Evolutionary conservation across 179 eudicot species (phyloP).

Genomic region (Amaranthus tricolor): DNA sequence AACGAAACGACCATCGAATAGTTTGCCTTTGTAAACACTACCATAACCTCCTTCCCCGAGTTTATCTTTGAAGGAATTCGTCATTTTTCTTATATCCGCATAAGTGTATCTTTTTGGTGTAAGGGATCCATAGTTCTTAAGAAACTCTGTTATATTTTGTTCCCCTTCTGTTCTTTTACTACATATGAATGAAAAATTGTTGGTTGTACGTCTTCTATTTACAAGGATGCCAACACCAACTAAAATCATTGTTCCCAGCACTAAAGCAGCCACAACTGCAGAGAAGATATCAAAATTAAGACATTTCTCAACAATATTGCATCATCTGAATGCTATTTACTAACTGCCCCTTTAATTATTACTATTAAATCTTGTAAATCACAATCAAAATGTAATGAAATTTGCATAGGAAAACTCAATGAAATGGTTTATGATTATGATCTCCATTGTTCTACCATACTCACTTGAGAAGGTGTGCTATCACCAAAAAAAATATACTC

Average conservation of each 20-base stretch:
- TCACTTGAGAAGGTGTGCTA: too few species aligned
- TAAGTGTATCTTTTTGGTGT: slow-evolving; percentile 18
- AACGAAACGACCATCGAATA: slow-evolving; percentile 18
- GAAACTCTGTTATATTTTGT: slow-evolving; percentile 7
- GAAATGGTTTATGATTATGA: too few species aligned
- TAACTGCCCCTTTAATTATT: too few species aligned
- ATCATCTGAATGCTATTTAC: too few species aligned
- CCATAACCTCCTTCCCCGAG: slow-evolving; percentile 29
- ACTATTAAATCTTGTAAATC: too few species aligned
- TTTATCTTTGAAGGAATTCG: slow-evolving; percentile 23
- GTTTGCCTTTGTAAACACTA: slow-evolving; percentile 18
- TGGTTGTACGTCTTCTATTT: background rate
- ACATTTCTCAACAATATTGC: too few species aligned
- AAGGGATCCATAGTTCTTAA: slow-evolving; percentile 12
- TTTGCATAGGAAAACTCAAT: too few species aligned
- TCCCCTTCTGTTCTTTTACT: background rate
- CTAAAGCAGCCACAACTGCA: background rate
- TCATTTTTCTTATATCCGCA: slow-evolving; percentile 14
- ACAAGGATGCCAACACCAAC: background rate
- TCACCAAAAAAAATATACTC: too few species aligned
- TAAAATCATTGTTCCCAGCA: background rate
- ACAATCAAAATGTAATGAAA: too few species aligned
- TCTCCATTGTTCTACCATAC: too few species aligned
- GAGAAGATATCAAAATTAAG: background rate
- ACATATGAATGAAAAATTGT: background rate